These are phyloP conservation scores for Myxozyma sirexii DNA, from an alignment of 805 yeast genomes.

Conservation along the genomic window DNA sequence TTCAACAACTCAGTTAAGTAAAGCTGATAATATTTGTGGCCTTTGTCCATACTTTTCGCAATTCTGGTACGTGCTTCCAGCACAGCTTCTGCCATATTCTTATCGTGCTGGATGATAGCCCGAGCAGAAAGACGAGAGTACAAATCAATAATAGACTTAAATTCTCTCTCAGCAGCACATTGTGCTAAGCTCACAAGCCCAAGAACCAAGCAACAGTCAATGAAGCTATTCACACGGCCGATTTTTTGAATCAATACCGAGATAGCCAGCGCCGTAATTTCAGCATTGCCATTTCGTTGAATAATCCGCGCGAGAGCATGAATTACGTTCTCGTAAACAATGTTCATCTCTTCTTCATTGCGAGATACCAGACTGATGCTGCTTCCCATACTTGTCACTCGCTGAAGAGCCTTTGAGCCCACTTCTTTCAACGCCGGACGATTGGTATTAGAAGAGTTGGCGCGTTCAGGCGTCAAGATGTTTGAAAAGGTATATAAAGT, in stretches of 20 bases:
- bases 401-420: constrained; percentile 8
- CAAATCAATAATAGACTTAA: constrained; percentile 60
- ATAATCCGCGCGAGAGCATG: constrained; percentile 69
- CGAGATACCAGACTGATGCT: constrained; percentile 18
- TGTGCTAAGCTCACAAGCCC: constrained; percentile 69
- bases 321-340: constrained; percentile 65
- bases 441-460: neutral
- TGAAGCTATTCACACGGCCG: constrained; percentile 47
- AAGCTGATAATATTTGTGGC: constrained; percentile 53
- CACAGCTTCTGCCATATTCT: constrained; percentile 42
- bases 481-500: constrained; percentile 83
- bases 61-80: constrained; percentile 54
- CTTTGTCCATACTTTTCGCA: constrained; percentile 40
- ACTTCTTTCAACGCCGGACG: neutral
- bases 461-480: constrained; percentile 50
- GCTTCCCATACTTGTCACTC: constrained; percentile 25
- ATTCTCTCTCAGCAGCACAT: constrained; percentile 64
- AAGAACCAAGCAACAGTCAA: constrained; percentile 60
- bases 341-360: constrained; percentile 27
- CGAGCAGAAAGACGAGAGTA: constrained; percentile 54
- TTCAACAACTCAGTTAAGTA: constrained; percentile 69
- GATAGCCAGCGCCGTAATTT: constrained; percentile 71
- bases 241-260: constrained; percentile 82
- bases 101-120: constrained; percentile 50
- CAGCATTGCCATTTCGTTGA: constrained; percentile 60